Percentiles rank a stretch among this genome's conserved stretches.
Conservation (phyloP, 192 early-diverging fungal species). For the Rhizophagus sp. region DNA sequence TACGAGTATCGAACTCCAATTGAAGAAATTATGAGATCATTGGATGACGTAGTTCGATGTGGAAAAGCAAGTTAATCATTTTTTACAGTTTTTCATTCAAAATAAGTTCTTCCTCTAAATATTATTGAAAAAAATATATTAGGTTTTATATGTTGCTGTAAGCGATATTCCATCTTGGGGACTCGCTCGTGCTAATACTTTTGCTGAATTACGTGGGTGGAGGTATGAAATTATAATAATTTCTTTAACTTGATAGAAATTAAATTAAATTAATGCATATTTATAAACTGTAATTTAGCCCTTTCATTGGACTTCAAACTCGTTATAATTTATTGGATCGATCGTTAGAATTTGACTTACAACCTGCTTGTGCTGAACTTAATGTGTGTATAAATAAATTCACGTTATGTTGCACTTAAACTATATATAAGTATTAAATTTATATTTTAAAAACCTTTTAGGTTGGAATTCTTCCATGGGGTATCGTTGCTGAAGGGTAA, state of each 20-base stretch:
- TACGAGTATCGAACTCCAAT: constrained; percentile 58
- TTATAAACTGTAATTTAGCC: neutral
- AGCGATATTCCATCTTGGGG: constrained; percentile 41
- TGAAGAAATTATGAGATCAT: constrained; percentile 69
- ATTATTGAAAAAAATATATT: neutral
- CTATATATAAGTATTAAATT: neutral
- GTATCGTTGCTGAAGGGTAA: neutral
- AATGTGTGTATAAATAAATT: constrained; percentile 7
- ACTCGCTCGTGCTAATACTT: constrained; percentile 21
- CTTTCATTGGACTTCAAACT: constrained; percentile 39
- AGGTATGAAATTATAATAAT: neutral
- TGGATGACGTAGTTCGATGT: constrained; percentile 63
- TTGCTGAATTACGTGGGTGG: constrained; percentile 1
- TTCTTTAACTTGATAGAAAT: neutral
- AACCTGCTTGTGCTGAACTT: constrained; percentile 37
- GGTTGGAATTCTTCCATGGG: neutral
- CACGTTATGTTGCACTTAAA: neutral
- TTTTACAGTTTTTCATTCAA: too few species aligned
- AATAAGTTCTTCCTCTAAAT: neutral
- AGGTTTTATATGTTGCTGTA: constrained; percentile 52
- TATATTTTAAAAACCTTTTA: neutral
- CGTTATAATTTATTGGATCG: constrained; percentile 39
- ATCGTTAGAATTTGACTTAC: constrained; percentile 41
- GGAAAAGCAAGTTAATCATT: constrained; percentile 49
- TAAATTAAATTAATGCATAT: neutral